Evolutionary conservation across 768 basidiomycete species (phyloP).

Genomic region (Rhodotorula kratochvilovae): DNA sequence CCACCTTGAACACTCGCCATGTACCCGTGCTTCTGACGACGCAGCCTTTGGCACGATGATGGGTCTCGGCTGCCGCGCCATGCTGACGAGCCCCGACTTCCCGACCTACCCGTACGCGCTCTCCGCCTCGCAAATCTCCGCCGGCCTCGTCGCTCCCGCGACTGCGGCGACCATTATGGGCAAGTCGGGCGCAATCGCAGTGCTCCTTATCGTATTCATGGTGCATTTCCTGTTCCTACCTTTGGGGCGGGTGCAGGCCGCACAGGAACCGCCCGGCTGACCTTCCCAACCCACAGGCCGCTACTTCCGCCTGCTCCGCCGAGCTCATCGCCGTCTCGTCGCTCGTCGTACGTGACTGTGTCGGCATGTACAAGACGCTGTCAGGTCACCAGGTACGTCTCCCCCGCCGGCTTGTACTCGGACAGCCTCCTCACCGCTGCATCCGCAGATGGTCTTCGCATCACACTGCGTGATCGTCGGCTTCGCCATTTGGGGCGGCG

Average conservation of each 20-base stretch:
- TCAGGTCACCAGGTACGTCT: conserved; percentile 57
- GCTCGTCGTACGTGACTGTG: conserved; percentile 76
- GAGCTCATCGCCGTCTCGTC: conserved; percentile 88
- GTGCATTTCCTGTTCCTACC: neutral
- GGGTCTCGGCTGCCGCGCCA: conserved; percentile 75
- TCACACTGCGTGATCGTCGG: conserved; percentile 12
- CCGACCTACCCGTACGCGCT: conserved; percentile 31
- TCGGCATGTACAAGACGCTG: conserved; percentile 77
- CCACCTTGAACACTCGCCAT: too few species aligned
- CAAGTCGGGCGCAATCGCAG: conserved; percentile 68
- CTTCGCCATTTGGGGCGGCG: conserved; percentile 21
- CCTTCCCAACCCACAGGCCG: conserved; percentile 6
- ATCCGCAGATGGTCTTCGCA: neutral
- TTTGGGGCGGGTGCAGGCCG: too few species aligned
- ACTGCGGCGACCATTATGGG: conserved; percentile 78
- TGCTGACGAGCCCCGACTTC: conserved; percentile 51
- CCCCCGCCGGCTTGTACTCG: conserved; percentile 52
- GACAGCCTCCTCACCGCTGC: neutral
- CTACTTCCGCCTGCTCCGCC: conserved; percentile 66
- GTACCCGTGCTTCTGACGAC: conserved; percentile 43
- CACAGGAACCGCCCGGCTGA: too few species aligned
- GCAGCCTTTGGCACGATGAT: conserved; percentile 69
- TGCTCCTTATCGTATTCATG: conserved; percentile 77
- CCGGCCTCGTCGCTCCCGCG: conserved; percentile 73
- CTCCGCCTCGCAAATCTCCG: conserved; percentile 63